Percentiles rank a stretch among this genome's conserved stretches.
phyloP scores from a whole-genome alignment of 495 filamentous ascomycete species.

The Aspergillus diversus region DNA sequence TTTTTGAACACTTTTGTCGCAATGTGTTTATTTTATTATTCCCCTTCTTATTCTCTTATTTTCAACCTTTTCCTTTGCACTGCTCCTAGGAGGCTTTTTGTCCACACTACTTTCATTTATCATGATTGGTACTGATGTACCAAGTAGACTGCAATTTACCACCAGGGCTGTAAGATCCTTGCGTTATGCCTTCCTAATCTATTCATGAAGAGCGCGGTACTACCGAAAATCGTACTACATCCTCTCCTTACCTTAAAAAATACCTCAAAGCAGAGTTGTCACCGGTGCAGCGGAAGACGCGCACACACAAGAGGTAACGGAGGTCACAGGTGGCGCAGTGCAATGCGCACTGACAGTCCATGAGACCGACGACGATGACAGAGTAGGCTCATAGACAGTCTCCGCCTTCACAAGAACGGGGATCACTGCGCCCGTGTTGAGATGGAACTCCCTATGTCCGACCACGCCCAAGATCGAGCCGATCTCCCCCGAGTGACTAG shows the following conservation, averaged over 20 bases:
- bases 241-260: not conserved
- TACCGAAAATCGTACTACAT: not conserved
- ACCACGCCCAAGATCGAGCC: conserved; percentile 58
- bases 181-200: no score
- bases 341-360: conserved; percentile 55
- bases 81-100: no score
- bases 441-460: conserved; percentile 60
- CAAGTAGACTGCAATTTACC: no score
- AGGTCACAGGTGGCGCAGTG: conserved; percentile 51
- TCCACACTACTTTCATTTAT: no score
- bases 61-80: no score
- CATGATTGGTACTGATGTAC: no score
- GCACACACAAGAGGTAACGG: conserved; percentile 52
- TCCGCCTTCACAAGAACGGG: conserved; percentile 68
- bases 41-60: no score
- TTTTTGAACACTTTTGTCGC: no score
- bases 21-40: no score
- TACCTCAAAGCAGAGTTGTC: conserved; percentile 31
- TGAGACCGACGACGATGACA: conserved; percentile 34
- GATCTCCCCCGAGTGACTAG: conserved; percentile 71
- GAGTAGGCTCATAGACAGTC: conserved; percentile 25
- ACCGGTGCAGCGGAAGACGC: conserved; percentile 44
- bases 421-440: conserved; percentile 71
- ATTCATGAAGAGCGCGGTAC: no score
- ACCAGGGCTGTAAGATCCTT: no score